A percentile compares a stretch with the other conserved stretches of the same genome.
These are phyloP conservation scores for Kwoniella heveanensis DNA, from an alignment of 768 basidiomycete genomes.

Conservation along the genomic window DNA sequence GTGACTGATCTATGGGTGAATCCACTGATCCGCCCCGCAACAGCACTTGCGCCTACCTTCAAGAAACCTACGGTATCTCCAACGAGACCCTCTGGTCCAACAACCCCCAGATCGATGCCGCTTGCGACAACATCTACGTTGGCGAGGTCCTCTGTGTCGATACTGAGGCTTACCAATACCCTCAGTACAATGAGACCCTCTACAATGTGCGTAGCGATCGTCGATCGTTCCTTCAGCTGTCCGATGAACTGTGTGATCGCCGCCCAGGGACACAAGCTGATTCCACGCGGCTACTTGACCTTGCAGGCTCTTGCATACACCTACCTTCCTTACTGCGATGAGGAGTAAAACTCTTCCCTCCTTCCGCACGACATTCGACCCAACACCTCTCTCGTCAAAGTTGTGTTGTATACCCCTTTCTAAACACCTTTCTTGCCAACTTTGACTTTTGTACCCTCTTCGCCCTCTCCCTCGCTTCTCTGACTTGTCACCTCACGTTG, in stretches of 20 bases:
- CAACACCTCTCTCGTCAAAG: not conserved
- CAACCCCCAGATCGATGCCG: constrained; percentile 71
- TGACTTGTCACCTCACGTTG: constrained; percentile 2
- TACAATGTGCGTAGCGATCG: constrained; percentile 48
- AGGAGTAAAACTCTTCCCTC: constrained; percentile 12
- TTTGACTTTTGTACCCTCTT: not conserved
- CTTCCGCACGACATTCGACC: not conserved
- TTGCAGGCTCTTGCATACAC: constrained; percentile 36
- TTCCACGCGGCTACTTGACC: not conserved
- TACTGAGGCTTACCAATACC: constrained; percentile 58
- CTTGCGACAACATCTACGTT: constrained; percentile 67
- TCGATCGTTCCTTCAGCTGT: not conserved
- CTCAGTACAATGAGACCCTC: constrained; percentile 46
- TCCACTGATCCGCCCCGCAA: not conserved
- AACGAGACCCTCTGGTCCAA: constrained; percentile 64
- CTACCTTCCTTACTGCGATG: constrained; percentile 40
- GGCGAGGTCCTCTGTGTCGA: constrained; percentile 72
- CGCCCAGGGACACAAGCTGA: not conserved
- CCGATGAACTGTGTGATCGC: not conserved
- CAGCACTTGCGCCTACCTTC: constrained; percentile 63
- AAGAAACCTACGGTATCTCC: constrained; percentile 59
- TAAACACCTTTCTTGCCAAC: not conserved
- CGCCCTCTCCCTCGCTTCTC: not conserved
- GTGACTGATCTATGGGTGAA: no score
- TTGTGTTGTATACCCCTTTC: not conserved